Evolutionary conservation across 345 rosid genomes (phyloP), one percentile per base, ranked within the genome.

Genomic region (Pseudoturritis turrita): DNA sequence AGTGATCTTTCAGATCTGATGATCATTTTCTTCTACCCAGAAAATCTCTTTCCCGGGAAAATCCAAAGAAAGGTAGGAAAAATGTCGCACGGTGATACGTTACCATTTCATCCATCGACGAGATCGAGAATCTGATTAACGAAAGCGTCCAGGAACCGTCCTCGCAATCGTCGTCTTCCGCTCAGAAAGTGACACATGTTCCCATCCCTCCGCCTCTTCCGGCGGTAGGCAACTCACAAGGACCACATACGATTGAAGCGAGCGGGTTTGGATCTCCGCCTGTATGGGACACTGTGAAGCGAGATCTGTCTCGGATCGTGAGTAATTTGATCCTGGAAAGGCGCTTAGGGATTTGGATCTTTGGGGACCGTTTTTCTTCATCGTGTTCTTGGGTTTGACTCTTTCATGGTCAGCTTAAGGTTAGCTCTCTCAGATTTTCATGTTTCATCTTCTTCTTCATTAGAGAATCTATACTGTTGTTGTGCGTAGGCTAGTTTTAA

Each of bases 41-140:
- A 21, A 35, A 65, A 8, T 22, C 5, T 39, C 28, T 67, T 68
- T 55, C 73, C 54, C 73, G 45, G 63, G 44, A 68, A 68, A 70
- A 59, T 46, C 41, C 11, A 64, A n/a, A n/a, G n/a, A n/a, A n/a
- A n/a, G n/a, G n/a, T 19, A 68, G n/a, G n/a, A 65, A 45, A 9
- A 17, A 92, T 92, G 98, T 85, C 98, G 63, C 80, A 81, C 68
- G 74, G 88, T 82, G 98, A 92, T 79, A 88, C 91, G 2, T 55
- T 90, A 57, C 98, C 96, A 14, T 89, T 87, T 55, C 85, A 87
- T 60, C 40, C 89, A 0, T 83, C 71, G 98, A 92, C 85, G 98
- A 92, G 87, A 92, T 92, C 83, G 96, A 92, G 79, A 86, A 84
- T 80, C 86, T 92, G 52, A 90, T 92, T 70, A 71, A 86, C 82